A percentile compares a stretch with the other conserved stretches of the same genome.
Evolutionary conservation across 345 rosid genomes (phyloP).

Genomic region (Sisymbrium altissimum): DNA sequence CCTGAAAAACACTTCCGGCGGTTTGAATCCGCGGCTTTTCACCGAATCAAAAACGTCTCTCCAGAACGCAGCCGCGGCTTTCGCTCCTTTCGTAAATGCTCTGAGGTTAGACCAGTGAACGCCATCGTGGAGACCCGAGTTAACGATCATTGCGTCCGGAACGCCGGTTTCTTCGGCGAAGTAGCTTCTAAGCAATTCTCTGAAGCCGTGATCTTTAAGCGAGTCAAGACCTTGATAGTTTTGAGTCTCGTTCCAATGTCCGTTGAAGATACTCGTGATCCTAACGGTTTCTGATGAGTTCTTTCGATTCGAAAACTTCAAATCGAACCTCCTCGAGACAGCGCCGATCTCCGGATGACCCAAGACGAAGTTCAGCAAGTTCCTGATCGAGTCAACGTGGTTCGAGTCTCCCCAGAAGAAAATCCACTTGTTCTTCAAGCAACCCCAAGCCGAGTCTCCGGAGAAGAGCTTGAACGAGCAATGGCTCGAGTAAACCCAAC

Average conservation of each 20-base stretch:
- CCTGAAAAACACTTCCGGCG: constrained; percentile 58
- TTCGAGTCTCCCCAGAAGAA: constrained; percentile 97
- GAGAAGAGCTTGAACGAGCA: constrained; percentile 64
- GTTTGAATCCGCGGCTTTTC: constrained; percentile 47
- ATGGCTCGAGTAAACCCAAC: constrained; percentile 90
- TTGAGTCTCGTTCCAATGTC: constrained; percentile 73
- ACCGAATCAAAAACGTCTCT: constrained; percentile 56
- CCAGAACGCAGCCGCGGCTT: constrained; percentile 69
- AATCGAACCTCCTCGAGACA: constrained; percentile 78
- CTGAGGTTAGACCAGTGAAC: constrained; percentile 54
- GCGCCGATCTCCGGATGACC: constrained; percentile 50
- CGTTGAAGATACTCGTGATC: constrained; percentile 89
- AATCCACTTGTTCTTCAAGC: constrained; percentile 68
- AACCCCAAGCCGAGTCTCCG: constrained; percentile 62
- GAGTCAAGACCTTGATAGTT: constrained; percentile 87
- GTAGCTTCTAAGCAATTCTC: constrained; percentile 56
- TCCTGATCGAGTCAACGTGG: constrained; percentile 85
- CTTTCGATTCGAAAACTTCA: constrained; percentile 63
- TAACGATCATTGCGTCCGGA: constrained; percentile 71
- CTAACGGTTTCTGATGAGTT: constrained; percentile 60
- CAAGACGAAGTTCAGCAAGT: constrained; percentile 71
- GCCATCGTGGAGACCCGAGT: constrained; percentile 86
- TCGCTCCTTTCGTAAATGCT: constrained; percentile 49
- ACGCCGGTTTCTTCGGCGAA: constrained; percentile 51
- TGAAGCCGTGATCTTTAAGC: constrained; percentile 45